Percentiles rank a stretch among this genome's conserved stretches.
phyloP scores from a whole-genome alignment of 306 rosid species.

The Cucurbita ficifolia region DNA sequence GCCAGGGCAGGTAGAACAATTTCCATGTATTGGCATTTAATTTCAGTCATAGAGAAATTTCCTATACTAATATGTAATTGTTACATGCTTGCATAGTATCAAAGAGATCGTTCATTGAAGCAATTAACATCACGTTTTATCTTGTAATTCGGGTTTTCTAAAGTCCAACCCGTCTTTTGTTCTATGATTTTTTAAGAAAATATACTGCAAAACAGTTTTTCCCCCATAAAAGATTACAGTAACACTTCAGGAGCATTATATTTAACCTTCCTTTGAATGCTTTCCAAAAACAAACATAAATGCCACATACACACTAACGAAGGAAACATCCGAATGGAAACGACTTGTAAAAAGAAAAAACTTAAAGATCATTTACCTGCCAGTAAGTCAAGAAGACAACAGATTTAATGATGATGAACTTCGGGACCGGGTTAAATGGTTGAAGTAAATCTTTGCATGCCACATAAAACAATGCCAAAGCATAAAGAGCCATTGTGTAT shows the following conservation, averaged over 20 bases:
- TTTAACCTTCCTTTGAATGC: not conserved
- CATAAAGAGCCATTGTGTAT: constrained; percentile 84
- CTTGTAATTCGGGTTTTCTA: not conserved
- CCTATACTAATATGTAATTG: not conserved
- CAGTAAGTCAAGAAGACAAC: constrained; percentile 97
- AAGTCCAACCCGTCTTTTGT: not conserved
- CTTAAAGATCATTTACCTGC: constrained; percentile 44
- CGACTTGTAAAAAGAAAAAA: not conserved
- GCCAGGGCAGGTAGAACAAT: not conserved
- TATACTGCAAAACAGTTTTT: not conserved
- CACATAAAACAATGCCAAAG: constrained; percentile 72
- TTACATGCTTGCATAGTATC: not conserved
- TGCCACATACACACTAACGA: not conserved
- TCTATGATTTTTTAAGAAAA: not conserved
- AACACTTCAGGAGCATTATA: not conserved
- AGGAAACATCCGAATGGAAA: not conserved
- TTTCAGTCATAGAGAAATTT: not conserved
- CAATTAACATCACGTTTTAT: not conserved
- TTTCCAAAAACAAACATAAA: not conserved
- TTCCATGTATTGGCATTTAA: not conserved
- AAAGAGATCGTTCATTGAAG: not conserved
- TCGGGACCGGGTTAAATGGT: constrained; percentile 96
- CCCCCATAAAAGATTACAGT: not conserved
- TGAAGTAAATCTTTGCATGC: constrained; percentile 97
- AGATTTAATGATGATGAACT: constrained; percentile 81